Conservation (phyloP, 176 grass and related monocot species). For the Chrysopogon serrulatus region DNA sequence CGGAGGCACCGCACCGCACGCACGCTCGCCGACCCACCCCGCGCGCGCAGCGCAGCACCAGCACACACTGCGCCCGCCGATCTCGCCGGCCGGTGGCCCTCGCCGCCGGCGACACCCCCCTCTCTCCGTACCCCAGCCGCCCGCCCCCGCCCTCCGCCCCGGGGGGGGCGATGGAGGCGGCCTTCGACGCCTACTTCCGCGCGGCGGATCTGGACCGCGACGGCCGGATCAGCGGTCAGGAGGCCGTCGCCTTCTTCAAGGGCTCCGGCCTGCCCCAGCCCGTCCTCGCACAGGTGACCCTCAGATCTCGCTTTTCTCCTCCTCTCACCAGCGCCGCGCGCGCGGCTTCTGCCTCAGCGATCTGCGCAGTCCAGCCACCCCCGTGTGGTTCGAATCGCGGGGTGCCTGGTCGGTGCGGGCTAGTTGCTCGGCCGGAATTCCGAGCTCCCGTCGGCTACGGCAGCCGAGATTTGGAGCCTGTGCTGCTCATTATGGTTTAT, state of each 20-base stretch:
- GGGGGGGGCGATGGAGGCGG: conserved; percentile 39
- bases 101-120: conserved; percentile 7
- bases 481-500: not conserved
- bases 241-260: conserved; percentile 95
- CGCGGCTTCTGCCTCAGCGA: not conserved
- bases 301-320: conserved; percentile 18
- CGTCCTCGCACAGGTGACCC: conserved; percentile 77
- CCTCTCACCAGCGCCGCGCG: not conserved
- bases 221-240: conserved; percentile 89
- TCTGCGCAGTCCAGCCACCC: conserved; percentile 1
- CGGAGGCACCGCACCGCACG: not conserved
- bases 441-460: not conserved
- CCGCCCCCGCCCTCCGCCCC: not conserved
- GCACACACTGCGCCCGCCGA: conserved; percentile 1
- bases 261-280: conserved; percentile 78
- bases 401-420: not conserved
- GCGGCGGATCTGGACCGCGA: conserved; percentile 93
- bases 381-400: not conserved
- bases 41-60: not conserved
- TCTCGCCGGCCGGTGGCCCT: conserved; percentile 21
- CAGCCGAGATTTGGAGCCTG: not conserved
- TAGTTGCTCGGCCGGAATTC: not conserved
- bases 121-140: not conserved
- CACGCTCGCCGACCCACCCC: not conserved
- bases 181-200: conserved; percentile 90